Evolutionary conservation across 2,329 filamentous ascomycete species (phyloP), one percentile per base, ranked within the genome.

Genomic region (Cytospora mali): DNA sequence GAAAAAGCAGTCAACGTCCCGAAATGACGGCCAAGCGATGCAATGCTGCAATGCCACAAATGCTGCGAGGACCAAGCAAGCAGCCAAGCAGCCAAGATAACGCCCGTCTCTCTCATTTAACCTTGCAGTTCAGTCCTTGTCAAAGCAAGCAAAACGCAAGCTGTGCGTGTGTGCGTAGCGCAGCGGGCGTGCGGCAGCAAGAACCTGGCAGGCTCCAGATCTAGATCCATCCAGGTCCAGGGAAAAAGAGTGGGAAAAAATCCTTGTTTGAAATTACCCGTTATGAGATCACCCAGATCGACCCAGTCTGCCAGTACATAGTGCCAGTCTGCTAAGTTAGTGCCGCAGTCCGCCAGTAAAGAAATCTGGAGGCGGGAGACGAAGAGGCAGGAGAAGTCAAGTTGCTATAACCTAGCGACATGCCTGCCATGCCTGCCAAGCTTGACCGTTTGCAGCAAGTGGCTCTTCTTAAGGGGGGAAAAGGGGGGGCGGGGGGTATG

Each of bases 1-100:
- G 5, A n/a, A 46, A 21, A 46, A 23, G 21, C n/a, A 23, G n/a
- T 18, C 18, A 46, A 46, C 1, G n/a, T 21, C 42, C n/a, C 42
- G 42, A 46, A 46, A 46, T 46, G 42, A 46, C 42, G 42, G n/a
- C 42, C 42, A 46, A 23, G 42, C 42, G n/a, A 46, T 46, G 42
- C 42, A 23, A 23, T 46, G 42, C 42, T 46, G 42, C 42, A 46
- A 23, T 46, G 42, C 42, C 23, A n/a, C 42, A 46, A 23, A 23
- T 46, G 42, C 42, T 46, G 42, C 42, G 23, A 46, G 42, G 42
- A 46, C 42, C 42, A 46, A 11, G 35, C 5, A 39, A 7, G 16
- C n/a, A n/a, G 23, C 42, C 42, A 46, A 11, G 35, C 5, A 39
- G 16, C 35, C n/a, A n/a, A 39, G 42, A 46, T 46, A 46, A 46